Evolutionary conservation across 768 basidiomycete species (phyloP).

Genomic region (Antrodiella citrinella): DNA sequence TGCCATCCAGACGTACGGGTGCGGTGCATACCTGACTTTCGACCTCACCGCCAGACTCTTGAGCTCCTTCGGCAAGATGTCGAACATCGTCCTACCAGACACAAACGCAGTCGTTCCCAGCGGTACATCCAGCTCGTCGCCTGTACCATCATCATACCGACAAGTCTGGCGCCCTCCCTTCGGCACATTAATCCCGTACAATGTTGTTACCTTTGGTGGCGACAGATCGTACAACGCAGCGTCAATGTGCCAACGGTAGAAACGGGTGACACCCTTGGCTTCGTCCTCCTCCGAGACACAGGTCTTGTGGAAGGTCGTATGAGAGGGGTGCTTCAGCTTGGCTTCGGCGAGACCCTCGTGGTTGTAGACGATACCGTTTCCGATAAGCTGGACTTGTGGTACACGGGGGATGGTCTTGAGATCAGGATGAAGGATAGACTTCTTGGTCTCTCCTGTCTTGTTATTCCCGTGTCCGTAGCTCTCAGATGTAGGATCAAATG

Average conservation of each 20-base stretch:
- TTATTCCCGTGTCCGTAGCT: conserved; percentile 86
- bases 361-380: conserved; percentile 73
- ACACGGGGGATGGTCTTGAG: conserved; percentile 86
- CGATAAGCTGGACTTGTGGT: conserved; percentile 88
- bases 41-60: conserved; percentile 78
- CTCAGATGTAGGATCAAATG: conserved; percentile 60
- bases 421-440: conserved; percentile 82
- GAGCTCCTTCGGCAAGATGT: conserved; percentile 57
- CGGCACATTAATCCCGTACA: conserved; percentile 74
- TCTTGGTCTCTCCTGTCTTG: conserved; percentile 65
- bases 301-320: conserved; percentile 84
- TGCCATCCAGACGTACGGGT: conserved; percentile 90
- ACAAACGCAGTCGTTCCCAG: conserved; percentile 84
- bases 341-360: conserved; percentile 76
- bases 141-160: conserved; percentile 82
- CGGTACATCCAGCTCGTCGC: conserved; percentile 74
- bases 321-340: conserved; percentile 78
- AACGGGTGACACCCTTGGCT: conserved; percentile 70
- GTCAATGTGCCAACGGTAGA: conserved; percentile 92
- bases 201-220: conserved; percentile 78
- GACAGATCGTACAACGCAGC: conserved; percentile 73
- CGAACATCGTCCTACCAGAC: conserved; percentile 78
- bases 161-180: conserved; percentile 52
- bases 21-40: conserved; percentile 72
- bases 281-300: conserved; percentile 67